Evolutionary conservation across 148 eudicot genomes (phyloP).

Genomic region (Selenicereus undatus): DNA sequence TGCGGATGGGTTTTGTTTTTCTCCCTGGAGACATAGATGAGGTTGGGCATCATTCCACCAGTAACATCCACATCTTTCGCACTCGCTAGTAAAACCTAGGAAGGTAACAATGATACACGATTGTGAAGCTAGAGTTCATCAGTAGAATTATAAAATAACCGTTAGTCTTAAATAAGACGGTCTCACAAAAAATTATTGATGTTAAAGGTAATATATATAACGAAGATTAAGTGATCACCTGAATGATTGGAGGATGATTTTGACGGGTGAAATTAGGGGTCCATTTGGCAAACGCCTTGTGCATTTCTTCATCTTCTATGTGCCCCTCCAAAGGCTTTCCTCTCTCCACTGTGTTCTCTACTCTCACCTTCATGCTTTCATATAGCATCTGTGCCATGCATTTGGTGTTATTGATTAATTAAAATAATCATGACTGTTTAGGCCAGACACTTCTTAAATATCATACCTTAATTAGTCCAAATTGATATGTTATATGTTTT

Average conservation of each 20-base stretch:
- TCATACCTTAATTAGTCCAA: too few relatives aligned
- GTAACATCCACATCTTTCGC: slow-evolving; percentile 36
- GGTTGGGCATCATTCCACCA: slow-evolving; percentile 56
- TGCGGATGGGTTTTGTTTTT: slow-evolving; percentile 50
- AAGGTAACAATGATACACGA: not conserved
- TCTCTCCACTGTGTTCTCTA: slow-evolving; percentile 44
- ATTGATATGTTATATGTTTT: too few relatives aligned
- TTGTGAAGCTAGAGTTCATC: too few relatives aligned
- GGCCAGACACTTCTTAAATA: too few relatives aligned
- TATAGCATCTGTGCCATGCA: slow-evolving; percentile 23
- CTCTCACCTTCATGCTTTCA: slow-evolving; percentile 26
- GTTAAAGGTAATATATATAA: too few relatives aligned
- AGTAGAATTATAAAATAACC: too few relatives aligned
- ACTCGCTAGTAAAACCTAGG: slow-evolving; percentile 45
- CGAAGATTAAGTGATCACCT: slow-evolving; percentile 29
- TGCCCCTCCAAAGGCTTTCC: slow-evolving; percentile 44
- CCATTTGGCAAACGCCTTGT: slow-evolving; percentile 48
- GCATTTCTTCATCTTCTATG: slow-evolving; percentile 33
- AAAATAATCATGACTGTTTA: too few relatives aligned
- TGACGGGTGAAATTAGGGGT: slow-evolving; percentile 43
- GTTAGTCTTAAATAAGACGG: too few relatives aligned
- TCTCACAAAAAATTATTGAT: too few relatives aligned
- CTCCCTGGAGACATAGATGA: slow-evolving; percentile 71
- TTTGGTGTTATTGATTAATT: too few relatives aligned
- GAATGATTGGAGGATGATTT: slow-evolving; percentile 62